Evolutionary conservation across 2,329 filamentous ascomycete genomes (phyloP), one percentile per base, ranked within the genome.

Genomic region (Colletotrichum sp.): DNA sequence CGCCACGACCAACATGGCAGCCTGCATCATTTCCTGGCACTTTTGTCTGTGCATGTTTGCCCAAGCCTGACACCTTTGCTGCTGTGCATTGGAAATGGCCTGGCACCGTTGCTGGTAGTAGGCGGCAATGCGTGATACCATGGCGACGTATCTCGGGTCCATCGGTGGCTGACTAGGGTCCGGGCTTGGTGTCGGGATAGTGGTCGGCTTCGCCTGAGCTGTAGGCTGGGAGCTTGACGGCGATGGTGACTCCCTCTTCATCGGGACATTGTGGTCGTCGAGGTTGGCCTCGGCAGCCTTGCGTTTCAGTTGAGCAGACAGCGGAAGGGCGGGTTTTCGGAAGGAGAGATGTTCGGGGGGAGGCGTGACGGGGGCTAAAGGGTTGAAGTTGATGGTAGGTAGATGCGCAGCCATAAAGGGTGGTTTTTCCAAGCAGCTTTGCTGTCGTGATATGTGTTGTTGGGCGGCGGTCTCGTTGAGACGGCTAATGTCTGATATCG

Each of bases 101-200:
- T 87, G 86, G 79, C 85, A 87, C 21, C 87, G 84, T 79, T 88
- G 87, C 78, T 88, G 87, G 78, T 88, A 88, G 80, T 87, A 88
- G 69, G 84, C 82, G 15, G 87, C 87, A 69, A 88, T 88, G 70
- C 87, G 85, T 15, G 87, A 86, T 34, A 85, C 86, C 84, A 88
- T 87, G 78, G 86, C 84, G 24, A 87, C 78, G 75, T 87, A 86
- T 74, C 84, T 85, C 6, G 86, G 86, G 72, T 88, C 86, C 67
- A 84, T 79, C 43, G 75, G 57, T 57, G 36, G 64, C 66, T 61
- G 78, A 60, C 55, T 55, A 55, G 66, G 66, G 55, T 70, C n/a
- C 58, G 52, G 58, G 38, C 24, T 70, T 34, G 32, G 43, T 18
- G 38, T 68, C 65, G 65, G 55, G 6, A 58, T 63, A 57, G 75